phyloP scores from a whole-genome alignment of 768 basidiomycete genomes.

The Clathrus columnatus region DNA sequence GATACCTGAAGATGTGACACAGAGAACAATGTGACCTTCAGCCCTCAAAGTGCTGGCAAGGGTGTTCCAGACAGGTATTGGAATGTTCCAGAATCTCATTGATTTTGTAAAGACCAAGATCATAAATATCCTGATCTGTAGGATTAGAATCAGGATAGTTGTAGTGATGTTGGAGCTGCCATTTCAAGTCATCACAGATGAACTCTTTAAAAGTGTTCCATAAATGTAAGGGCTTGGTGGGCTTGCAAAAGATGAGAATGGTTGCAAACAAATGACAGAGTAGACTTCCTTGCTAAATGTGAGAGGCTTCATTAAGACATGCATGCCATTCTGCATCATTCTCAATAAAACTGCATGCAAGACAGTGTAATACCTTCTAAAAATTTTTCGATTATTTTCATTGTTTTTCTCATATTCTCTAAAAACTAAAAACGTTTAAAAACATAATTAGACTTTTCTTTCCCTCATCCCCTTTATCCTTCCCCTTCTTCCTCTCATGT shows the following conservation, averaged over 20 bases:
- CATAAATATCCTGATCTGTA: not conserved
- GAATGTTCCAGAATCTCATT: constrained; percentile 20
- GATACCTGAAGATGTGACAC: constrained; percentile 43
- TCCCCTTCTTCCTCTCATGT: no score
- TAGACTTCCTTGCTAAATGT: constrained; percentile 29
- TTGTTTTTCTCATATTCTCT: constrained; percentile 27
- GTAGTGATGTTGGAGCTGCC: not conserved
- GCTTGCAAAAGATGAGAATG: constrained; percentile 25
- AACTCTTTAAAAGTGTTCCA: not conserved
- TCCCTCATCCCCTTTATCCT: no score
- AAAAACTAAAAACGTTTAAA: constrained; percentile 18
- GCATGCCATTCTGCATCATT: constrained; percentile 34
- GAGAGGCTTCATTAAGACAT: constrained; percentile 32
- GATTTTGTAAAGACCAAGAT: constrained; percentile 26
- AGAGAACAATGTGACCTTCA: constrained; percentile 29
- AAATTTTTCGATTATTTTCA: constrained; percentile 14
- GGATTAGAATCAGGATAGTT: not conserved
- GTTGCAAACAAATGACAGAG: constrained; percentile 33
- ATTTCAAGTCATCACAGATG: not conserved
- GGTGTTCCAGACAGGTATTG: constrained; percentile 28
- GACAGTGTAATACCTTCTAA: constrained; percentile 21
- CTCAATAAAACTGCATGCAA: constrained; percentile 30
- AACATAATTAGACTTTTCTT: no score
- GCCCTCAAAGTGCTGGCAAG: constrained; percentile 23
- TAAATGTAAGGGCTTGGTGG: constrained; percentile 10